These are phyloP conservation scores for Radiomyces spectabilis DNA, from an alignment of 192 early-diverging fungal species.

Conservation along the genomic window DNA sequence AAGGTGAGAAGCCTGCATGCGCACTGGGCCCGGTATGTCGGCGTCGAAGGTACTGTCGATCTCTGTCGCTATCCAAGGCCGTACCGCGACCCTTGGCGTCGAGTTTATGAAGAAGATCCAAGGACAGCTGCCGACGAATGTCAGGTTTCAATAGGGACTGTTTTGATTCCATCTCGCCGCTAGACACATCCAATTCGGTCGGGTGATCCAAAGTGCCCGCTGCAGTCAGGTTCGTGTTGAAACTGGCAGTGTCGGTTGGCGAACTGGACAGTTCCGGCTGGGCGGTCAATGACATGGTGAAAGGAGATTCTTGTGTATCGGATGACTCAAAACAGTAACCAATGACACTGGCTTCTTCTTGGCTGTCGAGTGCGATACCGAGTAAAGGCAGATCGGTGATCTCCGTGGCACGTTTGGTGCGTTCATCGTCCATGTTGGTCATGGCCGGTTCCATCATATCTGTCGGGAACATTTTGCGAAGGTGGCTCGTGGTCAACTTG, in stretches of 20 bases:
- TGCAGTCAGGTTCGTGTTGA: not conserved
- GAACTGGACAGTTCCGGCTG: not conserved
- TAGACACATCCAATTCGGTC: slow-evolving; percentile 25
- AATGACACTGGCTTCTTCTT: not conserved
- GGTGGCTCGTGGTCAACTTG: slow-evolving; percentile 51
- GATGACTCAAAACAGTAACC: not conserved
- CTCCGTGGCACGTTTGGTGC: slow-evolving; percentile 30
- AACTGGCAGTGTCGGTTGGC: not conserved
- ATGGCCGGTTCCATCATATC: slow-evolving; percentile 6
- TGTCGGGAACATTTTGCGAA: slow-evolving; percentile 55
- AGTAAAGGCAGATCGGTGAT: slow-evolving; percentile 40
- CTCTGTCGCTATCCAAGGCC: not conserved
- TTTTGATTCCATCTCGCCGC: not conserved
- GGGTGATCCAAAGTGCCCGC: slow-evolving; percentile 21
- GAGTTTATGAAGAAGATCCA: not conserved
- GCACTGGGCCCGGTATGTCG: not conserved
- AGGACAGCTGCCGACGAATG: slow-evolving; percentile 10
- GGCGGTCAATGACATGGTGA: not conserved
- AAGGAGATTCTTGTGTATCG: not conserved
- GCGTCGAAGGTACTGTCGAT: not conserved
- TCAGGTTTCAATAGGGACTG: slow-evolving; percentile 5
- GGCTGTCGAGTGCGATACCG: slow-evolving; percentile 27
- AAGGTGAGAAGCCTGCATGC: not conserved
- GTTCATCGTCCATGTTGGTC: slow-evolving; percentile 17
- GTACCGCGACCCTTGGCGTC: too few species aligned